phyloP scores from a whole-genome alignment of 73 alveolate species.

The Paramecium sonneborni region DNA sequence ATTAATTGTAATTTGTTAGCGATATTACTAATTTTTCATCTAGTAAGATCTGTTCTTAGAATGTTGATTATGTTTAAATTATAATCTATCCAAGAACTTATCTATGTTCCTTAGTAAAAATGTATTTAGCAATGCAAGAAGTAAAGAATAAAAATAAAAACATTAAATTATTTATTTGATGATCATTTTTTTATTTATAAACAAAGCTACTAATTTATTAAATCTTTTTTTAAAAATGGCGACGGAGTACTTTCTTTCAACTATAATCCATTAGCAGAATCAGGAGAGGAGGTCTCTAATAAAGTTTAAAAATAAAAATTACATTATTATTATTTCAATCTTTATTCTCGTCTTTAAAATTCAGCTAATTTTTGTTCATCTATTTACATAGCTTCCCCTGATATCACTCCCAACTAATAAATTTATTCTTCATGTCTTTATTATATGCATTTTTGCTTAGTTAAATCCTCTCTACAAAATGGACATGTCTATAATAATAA shows the following conservation, averaged over 20 bases:
- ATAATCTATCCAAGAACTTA: background rate
- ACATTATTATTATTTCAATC: background rate
- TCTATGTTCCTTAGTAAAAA: background rate
- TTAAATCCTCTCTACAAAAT: constrained; percentile 19
- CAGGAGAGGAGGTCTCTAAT: background rate
- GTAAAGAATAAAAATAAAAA: background rate
- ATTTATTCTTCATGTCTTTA: background rate
- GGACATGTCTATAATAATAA: constrained; percentile 15
- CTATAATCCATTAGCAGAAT: background rate
- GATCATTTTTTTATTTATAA: background rate
- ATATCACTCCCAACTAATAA: background rate
- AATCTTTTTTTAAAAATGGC: background rate
- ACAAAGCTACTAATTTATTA: background rate
- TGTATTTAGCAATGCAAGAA: background rate
- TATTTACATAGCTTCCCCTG: background rate
- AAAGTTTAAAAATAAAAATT: background rate
- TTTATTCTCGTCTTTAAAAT: background rate
- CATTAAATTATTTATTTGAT: background rate
- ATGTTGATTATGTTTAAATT: background rate
- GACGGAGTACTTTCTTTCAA: background rate
- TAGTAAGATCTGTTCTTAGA: background rate
- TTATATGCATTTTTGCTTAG: background rate
- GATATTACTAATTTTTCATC: background rate
- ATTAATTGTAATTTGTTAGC: background rate
- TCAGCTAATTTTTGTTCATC: background rate